Percentiles rank a stretch among this genome's conserved stretches.
phyloP scores from a whole-genome alignment of 345 rosid genomes.

The Eucalyptus tenuipes region DNA sequence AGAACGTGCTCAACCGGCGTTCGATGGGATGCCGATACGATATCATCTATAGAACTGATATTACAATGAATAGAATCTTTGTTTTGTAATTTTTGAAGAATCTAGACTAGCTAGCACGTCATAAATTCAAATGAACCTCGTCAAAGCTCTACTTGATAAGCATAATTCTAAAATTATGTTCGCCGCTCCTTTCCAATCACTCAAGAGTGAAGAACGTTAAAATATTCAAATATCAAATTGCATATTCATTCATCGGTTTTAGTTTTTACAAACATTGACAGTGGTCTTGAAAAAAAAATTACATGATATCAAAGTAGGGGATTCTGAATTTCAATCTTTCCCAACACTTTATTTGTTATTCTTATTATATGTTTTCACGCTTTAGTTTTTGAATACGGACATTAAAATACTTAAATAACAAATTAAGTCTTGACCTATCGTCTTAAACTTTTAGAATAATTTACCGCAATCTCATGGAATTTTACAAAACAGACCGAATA shows the following conservation, averaged over 20 bases:
- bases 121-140: not conserved
- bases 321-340: not conserved
- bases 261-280: not conserved
- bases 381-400: not conserved
- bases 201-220: not conserved
- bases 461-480: fast-evolving
- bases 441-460: not conserved
- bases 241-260: not conserved
- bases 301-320: not conserved
- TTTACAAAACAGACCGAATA: not conserved
- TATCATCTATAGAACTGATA: not conserved
- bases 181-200: not conserved
- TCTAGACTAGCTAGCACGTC: not conserved
- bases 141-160: not conserved
- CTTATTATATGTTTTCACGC: not conserved
- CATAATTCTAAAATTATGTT: not conserved
- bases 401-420: not conserved
- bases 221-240: not conserved
- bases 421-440: not conserved
- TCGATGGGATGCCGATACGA: not conserved
- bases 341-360: not conserved
- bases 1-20: too few species aligned
- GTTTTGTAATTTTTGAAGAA: not conserved
- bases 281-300: not conserved
- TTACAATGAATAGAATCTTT: not conserved